Base-by-base conservation (phyloP, 768 basidiomycete genomes). In the Gymnopilus dilepis region DNA sequence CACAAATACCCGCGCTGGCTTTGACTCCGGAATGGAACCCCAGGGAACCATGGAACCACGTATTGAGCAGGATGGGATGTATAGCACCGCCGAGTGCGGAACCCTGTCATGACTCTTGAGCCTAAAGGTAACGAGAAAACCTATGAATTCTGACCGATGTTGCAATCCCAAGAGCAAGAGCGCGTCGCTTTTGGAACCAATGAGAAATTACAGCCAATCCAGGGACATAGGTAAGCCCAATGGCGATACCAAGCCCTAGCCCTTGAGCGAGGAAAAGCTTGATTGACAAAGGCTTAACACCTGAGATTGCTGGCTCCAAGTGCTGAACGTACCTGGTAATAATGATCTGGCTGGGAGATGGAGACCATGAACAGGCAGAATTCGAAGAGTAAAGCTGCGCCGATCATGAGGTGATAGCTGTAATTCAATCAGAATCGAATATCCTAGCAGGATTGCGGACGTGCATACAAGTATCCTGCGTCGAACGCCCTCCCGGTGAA, bases 1-100 rank as follows among this genome's bases (percentile, higher is more conserved):
- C 74, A 34, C 76, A 70, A 26, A 85, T 63, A 6, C 73, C 81
- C 13, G 82, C 83, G 50, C 81, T 84, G 21, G 76, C 78, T 17
- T 79, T 79, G n/a, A 82, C 82, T 30, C 82, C 82, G 31, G 77
- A 75, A n/a, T 74, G 86, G 80, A 86, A 76, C 3, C 88, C 85
- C 15, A 81, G 74, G 2, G 64, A 65, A 3, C 80, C 79, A 58
- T 82, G 72, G 59, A 83, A 80, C 60, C 79, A 72, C 38, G 80
- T 76, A 67, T 90, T 89, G 21, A 91, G 74, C 76, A 88, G 80
- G 65, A 88, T 86, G 2, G 86, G 85, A 59, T 87, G 86, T 8
- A 89, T 66, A 22, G 84, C 77, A 11, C 85, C 86, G 2, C 89
- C 88, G 13, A 86, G 68, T 17, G 82, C 85, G n/a, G 86, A 79